Evolutionary conservation across 2,329 filamentous ascomycete genomes (phyloP).

Genomic region (Tolypocladium nubicola): DNA sequence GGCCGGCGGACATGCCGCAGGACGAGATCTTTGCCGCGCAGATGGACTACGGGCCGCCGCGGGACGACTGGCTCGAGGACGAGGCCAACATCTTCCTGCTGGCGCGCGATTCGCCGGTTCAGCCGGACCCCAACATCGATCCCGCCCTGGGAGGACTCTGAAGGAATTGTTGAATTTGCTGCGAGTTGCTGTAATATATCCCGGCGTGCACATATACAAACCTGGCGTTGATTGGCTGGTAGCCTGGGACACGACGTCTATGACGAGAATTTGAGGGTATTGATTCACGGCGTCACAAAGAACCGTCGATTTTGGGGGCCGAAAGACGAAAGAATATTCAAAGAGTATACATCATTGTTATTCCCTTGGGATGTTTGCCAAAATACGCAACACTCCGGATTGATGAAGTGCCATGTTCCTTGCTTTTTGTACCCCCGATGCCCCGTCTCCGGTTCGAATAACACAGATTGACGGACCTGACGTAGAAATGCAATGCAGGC

Average conservation of each 20-base stretch:
- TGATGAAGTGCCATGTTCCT: background rate
- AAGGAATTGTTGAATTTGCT: background rate
- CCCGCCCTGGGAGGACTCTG: conserved; percentile 15
- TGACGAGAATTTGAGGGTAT: background rate
- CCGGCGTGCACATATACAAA: background rate
- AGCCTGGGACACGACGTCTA: background rate
- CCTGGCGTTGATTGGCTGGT: background rate
- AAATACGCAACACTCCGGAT: background rate
- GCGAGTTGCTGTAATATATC: background rate
- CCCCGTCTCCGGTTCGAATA: background rate
- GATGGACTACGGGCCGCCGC: conserved; percentile 19
- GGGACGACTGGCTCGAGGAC: conserved; percentile 32
- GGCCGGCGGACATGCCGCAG: conserved; percentile 12
- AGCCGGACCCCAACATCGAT: conserved; percentile 18
- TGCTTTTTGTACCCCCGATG: background rate
- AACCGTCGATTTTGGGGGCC: background rate
- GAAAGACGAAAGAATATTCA: too few relatives aligned
- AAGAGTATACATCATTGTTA: background rate
- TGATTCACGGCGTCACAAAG: background rate
- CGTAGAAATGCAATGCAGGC: background rate
- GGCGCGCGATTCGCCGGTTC: conserved; percentile 14
- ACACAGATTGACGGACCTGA: background rate
- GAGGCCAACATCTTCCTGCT: conserved; percentile 32
- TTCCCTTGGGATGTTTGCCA: background rate
- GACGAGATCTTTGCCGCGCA: conserved; percentile 24